phyloP scores from a whole-genome alignment of 2,329 filamentous ascomycete genomes.

The Penicillium hordei region DNA sequence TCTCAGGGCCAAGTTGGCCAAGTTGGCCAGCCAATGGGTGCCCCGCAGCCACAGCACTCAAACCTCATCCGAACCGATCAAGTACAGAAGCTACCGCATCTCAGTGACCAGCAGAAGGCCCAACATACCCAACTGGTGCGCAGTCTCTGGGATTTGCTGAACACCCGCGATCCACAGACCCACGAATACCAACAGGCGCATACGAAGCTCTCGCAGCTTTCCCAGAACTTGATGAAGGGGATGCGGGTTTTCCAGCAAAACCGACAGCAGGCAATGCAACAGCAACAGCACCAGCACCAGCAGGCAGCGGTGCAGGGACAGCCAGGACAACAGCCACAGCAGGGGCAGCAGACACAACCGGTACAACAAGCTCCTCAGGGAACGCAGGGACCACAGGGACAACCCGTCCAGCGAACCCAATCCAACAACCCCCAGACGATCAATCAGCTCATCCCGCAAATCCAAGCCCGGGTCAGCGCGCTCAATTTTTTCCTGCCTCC shows the following conservation, averaged over 20 bases:
- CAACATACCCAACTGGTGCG: conserved; percentile 56
- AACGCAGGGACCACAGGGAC: conserved; percentile 17
- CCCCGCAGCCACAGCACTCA: conserved; percentile 43
- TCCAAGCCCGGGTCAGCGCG: conserved; percentile 48
- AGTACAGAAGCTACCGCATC: conserved; percentile 53
- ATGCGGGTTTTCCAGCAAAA: conserved; percentile 49
- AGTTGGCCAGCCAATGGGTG: conserved; percentile 32
- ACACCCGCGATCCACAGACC: conserved; percentile 50
- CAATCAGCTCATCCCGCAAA: conserved; percentile 45
- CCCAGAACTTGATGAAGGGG: conserved; percentile 53
- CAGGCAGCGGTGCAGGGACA: conserved; percentile 27
- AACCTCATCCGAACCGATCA: conserved; percentile 54
- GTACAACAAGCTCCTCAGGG: conserved; percentile 11
- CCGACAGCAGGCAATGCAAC: conserved; percentile 35
- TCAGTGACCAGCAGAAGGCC: conserved; percentile 56
- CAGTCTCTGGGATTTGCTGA: conserved; percentile 55
- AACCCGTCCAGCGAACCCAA: conserved; percentile 33
- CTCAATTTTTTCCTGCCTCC: conserved; percentile 48
- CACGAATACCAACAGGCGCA: conserved; percentile 52
- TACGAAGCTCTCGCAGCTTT: conserved; percentile 53
- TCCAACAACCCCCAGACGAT: conserved; percentile 42
- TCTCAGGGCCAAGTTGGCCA: conserved; percentile 31
- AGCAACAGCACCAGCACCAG: conserved; percentile 17
- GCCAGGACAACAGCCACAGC: conserved; percentile 10
- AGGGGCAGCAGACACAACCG: conserved; percentile 8